Conservation (phyloP, 169 alveolate species). For the Plasmodium vinckei region DNA sequence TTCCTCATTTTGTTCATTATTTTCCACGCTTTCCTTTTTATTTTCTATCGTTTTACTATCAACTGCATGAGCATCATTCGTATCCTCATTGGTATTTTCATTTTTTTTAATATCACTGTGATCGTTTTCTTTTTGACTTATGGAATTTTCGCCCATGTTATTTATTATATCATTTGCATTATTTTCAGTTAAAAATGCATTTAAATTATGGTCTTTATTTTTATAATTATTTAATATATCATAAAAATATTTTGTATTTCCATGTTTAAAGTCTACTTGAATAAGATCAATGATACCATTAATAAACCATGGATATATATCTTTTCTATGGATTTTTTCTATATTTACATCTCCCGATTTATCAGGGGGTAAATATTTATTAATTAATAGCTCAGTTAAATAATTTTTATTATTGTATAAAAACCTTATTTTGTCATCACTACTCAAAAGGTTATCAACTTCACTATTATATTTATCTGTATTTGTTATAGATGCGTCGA, state of each 20-base stretch:
- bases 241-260: constrained; percentile 30
- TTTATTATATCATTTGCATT: neutral
- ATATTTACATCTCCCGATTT: constrained; percentile 11
- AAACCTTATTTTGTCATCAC: constrained; percentile 83
- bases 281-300: constrained; percentile 62
- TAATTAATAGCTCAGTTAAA: constrained; percentile 74
- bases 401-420: constrained; percentile 84
- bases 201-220: neutral
- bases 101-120: neutral
- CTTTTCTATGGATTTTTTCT: constrained; percentile 30
- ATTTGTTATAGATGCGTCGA: constrained; percentile 18
- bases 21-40: constrained; percentile 1
- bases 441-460: constrained; percentile 77
- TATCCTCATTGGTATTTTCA: neutral
- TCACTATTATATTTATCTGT: constrained; percentile 41
- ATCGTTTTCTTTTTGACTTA: neutral
- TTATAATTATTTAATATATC: constrained; percentile 14
- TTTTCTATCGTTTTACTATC: constrained; percentile 1
- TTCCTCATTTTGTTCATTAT: neutral
- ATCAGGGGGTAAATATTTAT: constrained; percentile 34
- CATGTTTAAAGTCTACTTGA: constrained; percentile 36
- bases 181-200: neutral
- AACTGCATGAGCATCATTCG: neutral
- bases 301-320: constrained; percentile 70
- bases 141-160: neutral